Percentiles rank a stretch among this genome's conserved stretches.
Evolutionary conservation across 1,139 yeast genomes (phyloP).

Genomic region (Scheffersomyces parashehatae): DNA sequence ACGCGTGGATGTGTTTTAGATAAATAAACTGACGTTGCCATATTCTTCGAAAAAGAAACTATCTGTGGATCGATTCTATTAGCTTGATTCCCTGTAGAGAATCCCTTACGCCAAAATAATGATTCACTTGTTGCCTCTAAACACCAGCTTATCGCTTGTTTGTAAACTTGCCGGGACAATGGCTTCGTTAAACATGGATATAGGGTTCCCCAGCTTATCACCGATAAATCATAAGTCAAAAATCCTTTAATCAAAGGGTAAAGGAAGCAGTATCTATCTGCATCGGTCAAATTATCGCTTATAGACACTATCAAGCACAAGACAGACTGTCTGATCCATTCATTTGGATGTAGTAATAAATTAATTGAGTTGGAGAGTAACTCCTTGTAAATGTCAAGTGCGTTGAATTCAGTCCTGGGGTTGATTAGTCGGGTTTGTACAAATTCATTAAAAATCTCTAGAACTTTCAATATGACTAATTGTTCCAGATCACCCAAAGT

Average conservation of each 20-base stretch:
- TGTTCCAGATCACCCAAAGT: constrained; percentile 84
- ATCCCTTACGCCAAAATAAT: constrained; percentile 66
- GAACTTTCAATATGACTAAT: constrained; percentile 72
- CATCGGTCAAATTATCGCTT: constrained; percentile 62
- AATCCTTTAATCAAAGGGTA: constrained; percentile 81
- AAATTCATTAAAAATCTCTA: constrained; percentile 58
- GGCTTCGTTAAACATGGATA: constrained; percentile 69
- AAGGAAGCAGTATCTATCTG: constrained; percentile 80
- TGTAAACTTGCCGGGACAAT: constrained; percentile 64
- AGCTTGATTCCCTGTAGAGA: constrained; percentile 22
- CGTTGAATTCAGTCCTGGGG: constrained; percentile 41
- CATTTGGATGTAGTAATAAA: constrained; percentile 77
- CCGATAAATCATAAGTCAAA: constrained; percentile 72
- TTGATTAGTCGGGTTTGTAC: constrained; percentile 35
- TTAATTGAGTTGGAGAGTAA: constrained; percentile 30
- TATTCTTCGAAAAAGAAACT: constrained; percentile 29
- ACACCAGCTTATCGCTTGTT: constrained; percentile 73
- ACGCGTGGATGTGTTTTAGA: constrained; percentile 22
- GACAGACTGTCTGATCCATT: constrained; percentile 77
- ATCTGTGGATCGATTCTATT: constrained; percentile 12
- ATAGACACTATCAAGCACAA: constrained; percentile 62
- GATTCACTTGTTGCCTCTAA: constrained; percentile 60
- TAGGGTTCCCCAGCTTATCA: constrained; percentile 63
- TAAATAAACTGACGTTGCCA: constrained; percentile 44
- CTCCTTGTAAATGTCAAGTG: constrained; percentile 42